Evolutionary conservation across 139 green algal species (phyloP), one percentile per base, ranked within the genome.

Genomic region (Micractinium conductrix): DNA sequence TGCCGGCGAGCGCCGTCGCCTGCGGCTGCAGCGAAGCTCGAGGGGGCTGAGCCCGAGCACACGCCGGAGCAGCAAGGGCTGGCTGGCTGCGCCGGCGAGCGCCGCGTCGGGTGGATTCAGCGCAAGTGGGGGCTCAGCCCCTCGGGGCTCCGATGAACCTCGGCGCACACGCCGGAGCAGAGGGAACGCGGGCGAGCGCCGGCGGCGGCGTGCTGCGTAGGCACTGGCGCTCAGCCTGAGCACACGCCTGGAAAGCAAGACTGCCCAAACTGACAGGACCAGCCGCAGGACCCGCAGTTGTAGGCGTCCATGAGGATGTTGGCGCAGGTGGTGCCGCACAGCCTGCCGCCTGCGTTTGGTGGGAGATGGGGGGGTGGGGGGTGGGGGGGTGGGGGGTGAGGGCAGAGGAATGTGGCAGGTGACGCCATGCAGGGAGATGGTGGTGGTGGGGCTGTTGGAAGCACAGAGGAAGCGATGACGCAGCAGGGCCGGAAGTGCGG

Each of bases 221-320:
- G n/a, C n/a, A n/a, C n/a, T n/a, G n/a, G n/a, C n/a, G n/a, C n/a
- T n/a, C n/a, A n/a, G n/a, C n/a, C n/a, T n/a, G n/a, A n/a, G 74
- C 74, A 80, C 45, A 68, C 74, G n/a, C 74, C 74, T 2, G n/a
- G 28, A 16, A 68, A 65, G 35, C 74, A 80, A 9, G 10, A 48
- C 48, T 80, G 74, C 9, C 74, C 74, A 35, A 80, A 69, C 45
- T 38, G 48, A 48, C 74, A 80, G n/a, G n/a, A 50, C 42, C 35
- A 80, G 48, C 74, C 74, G n/a, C 74, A 80, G 2, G 33, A 65
- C n/a, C 74, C 21, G 60, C 74, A 81, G 53, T 81, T 81, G 74
- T 71, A 81, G 1, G 53, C 17, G 35, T 81, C 74, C 74, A 70
- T 14, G 19, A 81, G 53, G 35, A 81, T 81, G 74, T 81, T 81